Conservation (phyloP, 1,139 yeast species). For the Arxiozyma slooffiae region DNA sequence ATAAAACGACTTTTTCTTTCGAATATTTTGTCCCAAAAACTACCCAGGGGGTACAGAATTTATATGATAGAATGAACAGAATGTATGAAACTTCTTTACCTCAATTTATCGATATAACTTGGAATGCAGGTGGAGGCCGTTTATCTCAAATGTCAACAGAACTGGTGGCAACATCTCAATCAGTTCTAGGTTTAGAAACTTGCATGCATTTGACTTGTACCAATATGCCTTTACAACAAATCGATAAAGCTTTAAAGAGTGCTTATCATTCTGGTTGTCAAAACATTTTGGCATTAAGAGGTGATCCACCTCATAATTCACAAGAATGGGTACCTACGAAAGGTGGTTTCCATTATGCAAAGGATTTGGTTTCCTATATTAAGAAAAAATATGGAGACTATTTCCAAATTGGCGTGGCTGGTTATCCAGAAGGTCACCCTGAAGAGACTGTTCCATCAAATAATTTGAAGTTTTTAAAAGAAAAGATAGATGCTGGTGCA, state of each 20-base stretch:
- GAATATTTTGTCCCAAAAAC: slow-evolving; percentile 99
- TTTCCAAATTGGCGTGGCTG: slow-evolving; percentile 68
- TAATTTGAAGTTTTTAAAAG: slow-evolving; percentile 56
- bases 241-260: slow-evolving; percentile 74
- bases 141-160: slow-evolving; percentile 70
- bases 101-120: slow-evolving; percentile 85
- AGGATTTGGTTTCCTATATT: slow-evolving; percentile 50
- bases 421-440: slow-evolving; percentile 71
- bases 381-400: slow-evolving; percentile 49
- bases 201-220: slow-evolving; percentile 98
- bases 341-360: slow-evolving; percentile 70
- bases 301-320: slow-evolving; percentile 68
- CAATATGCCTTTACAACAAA: slow-evolving; percentile 74
- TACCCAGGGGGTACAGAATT: slow-evolving; percentile 88
- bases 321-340: slow-evolving; percentile 38
- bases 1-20: slow-evolving; percentile 68
- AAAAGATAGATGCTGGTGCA: slow-evolving; percentile 89
- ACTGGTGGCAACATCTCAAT: slow-evolving; percentile 84
- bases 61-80: slow-evolving; percentile 94
- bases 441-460: slow-evolving; percentile 56
- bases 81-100: slow-evolving; percentile 85
- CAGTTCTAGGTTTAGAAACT: slow-evolving; percentile 88
- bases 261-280: slow-evolving; percentile 92
- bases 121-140: slow-evolving; percentile 92
- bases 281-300: slow-evolving; percentile 77